These are phyloP conservation scores for Neocucurbitaria cava DNA, from an alignment of 2,329 filamentous ascomycete species.

Conservation along the genomic window DNA sequence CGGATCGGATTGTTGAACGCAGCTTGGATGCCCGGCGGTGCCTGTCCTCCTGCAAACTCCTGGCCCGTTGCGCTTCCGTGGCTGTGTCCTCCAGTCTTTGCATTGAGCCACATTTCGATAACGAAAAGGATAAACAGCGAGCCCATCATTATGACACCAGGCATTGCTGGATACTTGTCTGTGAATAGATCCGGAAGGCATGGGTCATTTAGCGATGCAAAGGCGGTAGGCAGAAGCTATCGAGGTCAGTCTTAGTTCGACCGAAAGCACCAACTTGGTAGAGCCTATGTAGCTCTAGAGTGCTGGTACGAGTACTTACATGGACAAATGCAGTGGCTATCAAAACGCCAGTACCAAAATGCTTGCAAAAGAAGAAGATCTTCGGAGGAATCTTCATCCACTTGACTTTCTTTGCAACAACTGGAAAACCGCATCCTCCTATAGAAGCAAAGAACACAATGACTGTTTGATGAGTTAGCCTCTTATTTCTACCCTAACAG, in stretches of 20 bases:
- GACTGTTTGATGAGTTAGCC: slow-evolving; percentile 35
- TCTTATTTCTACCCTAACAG: background rate
- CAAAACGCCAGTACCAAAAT: slow-evolving; percentile 76
- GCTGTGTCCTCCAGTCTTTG: slow-evolving; percentile 65
- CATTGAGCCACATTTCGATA: slow-evolving; percentile 68
- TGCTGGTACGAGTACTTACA: slow-evolving; percentile 33
- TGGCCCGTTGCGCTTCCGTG: slow-evolving; percentile 64
- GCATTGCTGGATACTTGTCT: slow-evolving; percentile 66
- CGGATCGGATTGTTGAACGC: slow-evolving; percentile 41
- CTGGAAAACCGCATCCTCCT: slow-evolving; percentile 47
- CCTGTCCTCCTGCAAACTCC: slow-evolving; percentile 34
- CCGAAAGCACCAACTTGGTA: background rate
- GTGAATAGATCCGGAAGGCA: slow-evolving; percentile 67
- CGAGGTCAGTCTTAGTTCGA: slow-evolving; percentile 8
- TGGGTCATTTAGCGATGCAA: slow-evolving; percentile 55
- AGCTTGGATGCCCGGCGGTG: slow-evolving; percentile 32
- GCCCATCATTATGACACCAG: slow-evolving; percentile 70
- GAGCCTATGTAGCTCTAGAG: background rate
- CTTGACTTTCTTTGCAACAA: slow-evolving; percentile 58
- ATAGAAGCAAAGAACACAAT: slow-evolving; percentile 49
- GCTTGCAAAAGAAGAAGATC: slow-evolving; percentile 68
- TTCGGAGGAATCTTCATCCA: slow-evolving; percentile 65
- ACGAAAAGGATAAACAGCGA: slow-evolving; percentile 68
- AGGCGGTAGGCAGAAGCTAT: slow-evolving; percentile 66
- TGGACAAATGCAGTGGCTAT: slow-evolving; percentile 87